These are phyloP conservation scores for Pseudocohnilembus persalinus DNA, from an alignment of 169 alveolate genomes.

Conservation along the genomic window DNA sequence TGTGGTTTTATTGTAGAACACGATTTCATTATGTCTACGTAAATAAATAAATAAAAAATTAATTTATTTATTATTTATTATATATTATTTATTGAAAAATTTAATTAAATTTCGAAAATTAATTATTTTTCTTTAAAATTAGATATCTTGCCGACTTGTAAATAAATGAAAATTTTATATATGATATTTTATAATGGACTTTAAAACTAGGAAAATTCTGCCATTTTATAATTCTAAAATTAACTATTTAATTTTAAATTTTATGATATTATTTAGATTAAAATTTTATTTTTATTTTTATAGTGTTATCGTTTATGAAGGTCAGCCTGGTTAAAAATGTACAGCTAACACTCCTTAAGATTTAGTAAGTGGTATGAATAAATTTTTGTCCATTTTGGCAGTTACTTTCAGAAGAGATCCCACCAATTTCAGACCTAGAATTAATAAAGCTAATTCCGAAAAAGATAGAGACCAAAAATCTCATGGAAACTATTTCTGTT, in stretches of 20 bases:
- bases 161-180: neutral
- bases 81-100: too few relatives aligned
- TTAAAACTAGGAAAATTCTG: too few relatives aligned
- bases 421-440: constrained; percentile 98
- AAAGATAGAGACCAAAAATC: constrained; percentile 99
- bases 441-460: constrained; percentile 96
- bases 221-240: too few relatives aligned
- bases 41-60: too few relatives aligned
- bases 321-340: constrained; percentile 95
- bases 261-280: neutral
- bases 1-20: constrained; percentile 99
- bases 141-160: constrained; percentile 95
- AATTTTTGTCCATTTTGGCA: constrained; percentile 53
- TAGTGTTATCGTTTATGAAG: constrained; percentile 98
- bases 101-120: too few relatives aligned
- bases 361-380: constrained; percentile 80
- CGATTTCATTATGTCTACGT: constrained; percentile 99
- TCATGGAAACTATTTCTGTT: constrained; percentile 94
- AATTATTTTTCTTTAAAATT: too few relatives aligned
- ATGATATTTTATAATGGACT: too few relatives aligned
- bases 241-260: neutral
- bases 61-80: too few relatives aligned
- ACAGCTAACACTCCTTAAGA: constrained; percentile 87
- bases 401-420: constrained; percentile 94
- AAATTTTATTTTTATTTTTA: neutral